phyloP scores from a whole-genome alignment of 768 basidiomycete genomes.

The Lactarius hengduanensis region DNA sequence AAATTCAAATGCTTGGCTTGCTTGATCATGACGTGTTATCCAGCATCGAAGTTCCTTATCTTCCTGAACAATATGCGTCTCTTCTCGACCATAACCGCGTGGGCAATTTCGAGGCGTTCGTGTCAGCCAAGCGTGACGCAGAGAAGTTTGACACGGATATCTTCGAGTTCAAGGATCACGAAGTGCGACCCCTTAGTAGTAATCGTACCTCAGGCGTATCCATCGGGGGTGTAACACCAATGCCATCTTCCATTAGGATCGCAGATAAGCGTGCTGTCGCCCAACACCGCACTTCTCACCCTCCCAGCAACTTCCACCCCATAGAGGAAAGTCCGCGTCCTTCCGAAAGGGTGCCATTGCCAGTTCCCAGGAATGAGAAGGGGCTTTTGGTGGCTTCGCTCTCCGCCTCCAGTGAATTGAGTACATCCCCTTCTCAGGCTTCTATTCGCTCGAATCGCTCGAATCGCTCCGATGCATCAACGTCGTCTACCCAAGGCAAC shows the following conservation, averaged over 20 bases:
- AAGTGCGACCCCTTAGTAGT: conserved; percentile 35
- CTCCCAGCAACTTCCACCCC: conserved; percentile 50
- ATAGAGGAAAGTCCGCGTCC: conserved; percentile 71
- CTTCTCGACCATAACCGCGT: conserved; percentile 25
- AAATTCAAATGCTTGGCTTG: conserved; percentile 92
- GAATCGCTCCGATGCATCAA: conserved; percentile 48
- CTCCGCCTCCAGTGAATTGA: conserved; percentile 37
- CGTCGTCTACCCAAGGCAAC: conserved; percentile 30
- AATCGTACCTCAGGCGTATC: conserved; percentile 44
- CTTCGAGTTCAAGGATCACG: conserved; percentile 50
- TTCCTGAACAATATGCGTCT: conserved; percentile 47
- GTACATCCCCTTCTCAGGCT: conserved; percentile 63
- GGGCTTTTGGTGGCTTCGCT: conserved; percentile 27
- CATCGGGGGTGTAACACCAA: conserved; percentile 29
- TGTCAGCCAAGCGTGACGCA: conserved; percentile 50
- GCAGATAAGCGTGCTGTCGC: conserved; percentile 31
- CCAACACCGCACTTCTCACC: conserved; percentile 49
- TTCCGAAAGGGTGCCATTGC: conserved; percentile 51
- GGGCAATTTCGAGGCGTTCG: conserved; percentile 24
- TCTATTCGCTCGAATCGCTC: conserved; percentile 61
- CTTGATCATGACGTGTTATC: conserved; percentile 89
- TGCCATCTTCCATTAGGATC: conserved; percentile 25
- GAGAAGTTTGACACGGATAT: conserved; percentile 73
- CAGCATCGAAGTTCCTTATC: conserved; percentile 82
- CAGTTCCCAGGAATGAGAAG: conserved; percentile 32